These are phyloP conservation scores for Talaromyces sp. DNA, from an alignment of 2,329 filamentous ascomycete species.

Conservation along the genomic window DNA sequence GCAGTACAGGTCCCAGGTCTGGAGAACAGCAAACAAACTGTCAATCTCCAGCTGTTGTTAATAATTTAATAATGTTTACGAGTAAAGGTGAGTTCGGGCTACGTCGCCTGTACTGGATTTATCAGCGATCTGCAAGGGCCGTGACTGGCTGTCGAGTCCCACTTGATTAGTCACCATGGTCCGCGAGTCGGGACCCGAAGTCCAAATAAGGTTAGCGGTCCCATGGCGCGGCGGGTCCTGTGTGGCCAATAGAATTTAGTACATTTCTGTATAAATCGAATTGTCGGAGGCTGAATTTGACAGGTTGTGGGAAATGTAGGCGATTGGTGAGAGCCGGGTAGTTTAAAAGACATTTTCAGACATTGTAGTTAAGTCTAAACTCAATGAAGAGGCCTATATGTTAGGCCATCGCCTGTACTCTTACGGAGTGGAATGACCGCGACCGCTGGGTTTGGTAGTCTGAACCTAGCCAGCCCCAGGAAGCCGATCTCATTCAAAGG, in stretches of 20 bases:
- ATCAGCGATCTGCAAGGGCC: neutral
- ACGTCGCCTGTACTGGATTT: conserved; percentile 9
- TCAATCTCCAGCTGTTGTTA: neutral
- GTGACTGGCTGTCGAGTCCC: neutral
- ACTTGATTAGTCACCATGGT: neutral
- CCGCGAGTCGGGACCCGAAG: neutral
- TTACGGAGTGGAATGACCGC: too few relatives aligned
- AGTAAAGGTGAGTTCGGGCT: conserved; percentile 4
- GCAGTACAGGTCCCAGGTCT: neutral
- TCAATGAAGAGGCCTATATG: too few relatives aligned
- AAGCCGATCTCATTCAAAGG: too few relatives aligned
- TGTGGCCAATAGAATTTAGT: neutral
- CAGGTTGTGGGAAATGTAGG: too few relatives aligned
- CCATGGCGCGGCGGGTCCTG: neutral
- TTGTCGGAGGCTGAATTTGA: neutral
- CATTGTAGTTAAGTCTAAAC: too few relatives aligned
- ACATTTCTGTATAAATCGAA: neutral
- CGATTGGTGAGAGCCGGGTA: too few relatives aligned
- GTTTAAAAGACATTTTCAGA: too few relatives aligned
- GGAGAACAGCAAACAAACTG: neutral
- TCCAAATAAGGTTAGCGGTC: neutral
- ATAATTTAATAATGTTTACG: neutral
- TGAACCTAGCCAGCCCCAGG: too few relatives aligned
- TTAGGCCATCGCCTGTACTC: too few relatives aligned
- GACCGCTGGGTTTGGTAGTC: too few relatives aligned